These are phyloP conservation scores for Lactuca saligna DNA, from an alignment of 129 eudicot species.

Conservation along the genomic window DNA sequence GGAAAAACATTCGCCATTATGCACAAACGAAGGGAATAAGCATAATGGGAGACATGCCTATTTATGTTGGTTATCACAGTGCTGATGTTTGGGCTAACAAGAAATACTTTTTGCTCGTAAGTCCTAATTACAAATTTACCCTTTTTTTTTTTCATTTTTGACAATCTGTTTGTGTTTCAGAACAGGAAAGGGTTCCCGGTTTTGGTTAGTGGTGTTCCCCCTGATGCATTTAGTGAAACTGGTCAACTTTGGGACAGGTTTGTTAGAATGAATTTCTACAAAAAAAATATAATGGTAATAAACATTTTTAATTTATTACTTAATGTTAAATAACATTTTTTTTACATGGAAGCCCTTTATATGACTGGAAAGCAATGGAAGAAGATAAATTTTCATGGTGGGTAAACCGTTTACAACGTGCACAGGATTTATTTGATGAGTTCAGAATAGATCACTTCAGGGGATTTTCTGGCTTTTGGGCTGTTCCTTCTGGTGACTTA, in stretches of 20 bases:
- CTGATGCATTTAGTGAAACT: conserved; percentile 99
- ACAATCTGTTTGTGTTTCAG: conserved; percentile 46
- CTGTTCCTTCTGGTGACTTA: conserved; percentile 93
- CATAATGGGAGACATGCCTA: conserved; percentile 99
- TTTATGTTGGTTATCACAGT: conserved; percentile 96
- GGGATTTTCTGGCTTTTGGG: conserved; percentile 99
- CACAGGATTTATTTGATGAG: conserved; percentile 86
- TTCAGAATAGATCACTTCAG: conserved; percentile 97
- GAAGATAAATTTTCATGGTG: conserved; percentile 88
- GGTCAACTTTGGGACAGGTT: conserved; percentile 99
- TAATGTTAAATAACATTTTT: conserved; percentile 7
- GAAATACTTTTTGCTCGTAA: conserved; percentile 82
- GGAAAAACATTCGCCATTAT: conserved; percentile 77
- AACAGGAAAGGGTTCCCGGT: conserved; percentile 74
- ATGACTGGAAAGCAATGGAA: conserved; percentile 97
- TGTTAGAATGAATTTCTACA: background rate
- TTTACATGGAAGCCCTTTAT: conserved; percentile 64
- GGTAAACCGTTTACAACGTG: conserved; percentile 73
- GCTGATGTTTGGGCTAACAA: conserved; percentile 99
- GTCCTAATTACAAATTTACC: conserved; percentile 5
- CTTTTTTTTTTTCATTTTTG: conserved; percentile 5
- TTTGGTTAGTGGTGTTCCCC: conserved; percentile 96
- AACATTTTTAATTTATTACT: background rate
- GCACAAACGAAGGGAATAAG: conserved; percentile 74
- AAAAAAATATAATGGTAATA: background rate